phyloP scores from a whole-genome alignment of 805 yeast species.

The Ogataea methanolica region DNA sequence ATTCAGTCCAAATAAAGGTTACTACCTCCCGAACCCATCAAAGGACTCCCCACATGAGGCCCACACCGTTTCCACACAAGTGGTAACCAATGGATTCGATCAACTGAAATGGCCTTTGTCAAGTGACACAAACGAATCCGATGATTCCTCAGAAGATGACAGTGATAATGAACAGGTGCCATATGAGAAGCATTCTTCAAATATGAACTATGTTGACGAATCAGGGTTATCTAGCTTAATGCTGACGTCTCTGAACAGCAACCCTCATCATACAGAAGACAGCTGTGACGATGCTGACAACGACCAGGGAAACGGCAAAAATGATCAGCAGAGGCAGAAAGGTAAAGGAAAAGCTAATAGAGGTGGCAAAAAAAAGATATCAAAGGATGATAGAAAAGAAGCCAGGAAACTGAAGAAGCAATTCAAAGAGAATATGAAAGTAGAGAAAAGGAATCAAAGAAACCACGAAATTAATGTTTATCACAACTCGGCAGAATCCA shows the following conservation, averaged over 20 bases:
- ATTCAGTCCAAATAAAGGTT: slow-evolving; percentile 23
- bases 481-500: slow-evolving; percentile 7
- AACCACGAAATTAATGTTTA: neutral
- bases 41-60: slow-evolving; percentile 13
- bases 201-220: slow-evolving; percentile 5
- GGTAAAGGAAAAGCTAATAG: neutral
- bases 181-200: slow-evolving; percentile 9
- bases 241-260: neutral
- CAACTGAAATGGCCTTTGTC: slow-evolving; percentile 32
- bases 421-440: slow-evolving; percentile 10
- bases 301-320: slow-evolving; percentile 1
- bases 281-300: neutral
- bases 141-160: slow-evolving; percentile 31
- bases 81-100: slow-evolving; percentile 40
- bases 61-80: neutral
- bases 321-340: slow-evolving; percentile 1
- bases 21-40: slow-evolving; percentile 8
- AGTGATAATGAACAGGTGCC: slow-evolving; percentile 4
- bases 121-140: slow-evolving; percentile 26
- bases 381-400: slow-evolving; percentile 19
- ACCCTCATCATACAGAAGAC: slow-evolving; percentile 1
- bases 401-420: slow-evolving; percentile 22
- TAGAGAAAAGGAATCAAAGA: slow-evolving; percentile 2
- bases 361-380: neutral
- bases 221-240: slow-evolving; percentile 2